These are phyloP conservation scores for Abrus pulchellus DNA, from an alignment of 306 rosid species.

Conservation along the genomic window DNA sequence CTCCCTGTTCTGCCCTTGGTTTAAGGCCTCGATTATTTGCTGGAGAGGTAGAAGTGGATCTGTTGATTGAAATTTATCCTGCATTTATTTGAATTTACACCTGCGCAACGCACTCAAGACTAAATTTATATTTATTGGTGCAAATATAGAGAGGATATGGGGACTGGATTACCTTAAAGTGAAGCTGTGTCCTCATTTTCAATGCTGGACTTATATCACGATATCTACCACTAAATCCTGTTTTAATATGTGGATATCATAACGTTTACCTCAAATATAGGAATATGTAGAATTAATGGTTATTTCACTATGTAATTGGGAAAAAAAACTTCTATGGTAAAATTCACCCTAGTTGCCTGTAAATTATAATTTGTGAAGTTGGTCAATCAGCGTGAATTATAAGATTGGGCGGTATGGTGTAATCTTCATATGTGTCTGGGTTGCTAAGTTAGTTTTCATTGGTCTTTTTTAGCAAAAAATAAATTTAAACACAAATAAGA, in stretches of 20 bases:
- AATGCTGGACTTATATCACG: background rate
- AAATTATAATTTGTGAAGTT: conserved; percentile 20
- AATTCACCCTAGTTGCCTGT: conserved; percentile 22
- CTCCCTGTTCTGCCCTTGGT: conserved; percentile 98
- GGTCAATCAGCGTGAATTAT: conserved; percentile 1
- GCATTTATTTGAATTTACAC: conserved; percentile 1
- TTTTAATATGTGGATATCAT: background rate
- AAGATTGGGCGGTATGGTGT: conserved; percentile 27
- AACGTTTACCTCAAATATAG: conserved; percentile 5
- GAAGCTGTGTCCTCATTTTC: conserved; percentile 39
- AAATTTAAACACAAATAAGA: background rate
- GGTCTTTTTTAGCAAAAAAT: background rate
- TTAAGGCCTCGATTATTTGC: conserved; percentile 92
- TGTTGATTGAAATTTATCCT: conserved; percentile 16
- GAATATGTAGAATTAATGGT: conserved; percentile 16
- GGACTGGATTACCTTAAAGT: conserved; percentile 29
- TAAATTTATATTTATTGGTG: conserved; percentile 3
- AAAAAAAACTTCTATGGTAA: background rate
- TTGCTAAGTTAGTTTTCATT: conserved; percentile 1
- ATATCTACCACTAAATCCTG: background rate
- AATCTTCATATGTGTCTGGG: conserved; percentile 9
- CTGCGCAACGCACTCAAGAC: background rate
- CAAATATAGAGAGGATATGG: conserved; percentile 3
- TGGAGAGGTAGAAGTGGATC: conserved; percentile 72
- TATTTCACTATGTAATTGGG: conserved; percentile 19